Evolutionary conservation across 2,329 filamentous ascomycete genomes (phyloP), one percentile per base, ranked within the genome.

Genomic region (Thyridium curvatum): DNA sequence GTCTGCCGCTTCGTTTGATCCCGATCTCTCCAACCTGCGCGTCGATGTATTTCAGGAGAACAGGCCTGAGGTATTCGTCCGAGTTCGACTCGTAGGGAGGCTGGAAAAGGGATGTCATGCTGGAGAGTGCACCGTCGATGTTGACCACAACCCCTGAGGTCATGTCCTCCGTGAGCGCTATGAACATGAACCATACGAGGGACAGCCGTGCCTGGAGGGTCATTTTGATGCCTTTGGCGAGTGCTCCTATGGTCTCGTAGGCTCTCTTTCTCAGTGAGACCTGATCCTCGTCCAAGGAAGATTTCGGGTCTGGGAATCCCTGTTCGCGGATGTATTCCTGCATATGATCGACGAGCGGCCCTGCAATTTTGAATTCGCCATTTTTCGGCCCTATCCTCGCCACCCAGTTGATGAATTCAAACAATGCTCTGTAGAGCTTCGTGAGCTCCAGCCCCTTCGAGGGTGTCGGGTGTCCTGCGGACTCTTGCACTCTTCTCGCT

Each of bases 241-340:
- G 62, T 12, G 93, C 74, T 1, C 91, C 93, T 30, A 97, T 87
- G 1, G 86, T 89, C 58, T 97, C 91, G 58, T 96, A 97, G 2
- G 85, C 89, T 53, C 85, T 82, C 6, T 82, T 82, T 31, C 91
- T 79, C 32, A 95, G 68, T 4, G 76, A 72, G 39, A 82, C 66
- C 39, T 82, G 77, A 35, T 83, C 79, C 12, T 59, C 56, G 7
- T 53, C 41, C 1, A 51, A 41, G 37, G 71, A 58, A 46, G 78
- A 74, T 38, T 77, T 64, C 2, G 82, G 75, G 15, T 65, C 65
- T 2, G 90, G 90, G 90, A 90, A 96, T 6, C 89, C 89, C 59
- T 94, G 86, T 26, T 75, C 72, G 46, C 84, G 73, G 39, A 95
- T 80, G 54, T 88, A 96, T 17, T 77, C 72, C 46, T 76, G 75